phyloP scores from a whole-genome alignment of 805 yeast species.

The Danielia oregonensis region DNA sequence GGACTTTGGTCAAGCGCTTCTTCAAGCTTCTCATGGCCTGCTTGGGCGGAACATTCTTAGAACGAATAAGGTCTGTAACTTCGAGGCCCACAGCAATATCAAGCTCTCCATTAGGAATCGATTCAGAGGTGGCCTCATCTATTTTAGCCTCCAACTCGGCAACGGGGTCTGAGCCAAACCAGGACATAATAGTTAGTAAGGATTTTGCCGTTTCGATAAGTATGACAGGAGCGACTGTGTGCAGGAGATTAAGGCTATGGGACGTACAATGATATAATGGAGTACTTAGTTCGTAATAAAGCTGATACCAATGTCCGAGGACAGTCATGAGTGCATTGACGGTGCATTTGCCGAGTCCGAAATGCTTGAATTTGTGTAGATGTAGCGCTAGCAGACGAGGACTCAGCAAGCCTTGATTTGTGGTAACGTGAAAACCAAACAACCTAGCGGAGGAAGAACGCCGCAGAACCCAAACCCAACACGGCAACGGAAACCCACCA shows the following conservation, averaged over 20 bases:
- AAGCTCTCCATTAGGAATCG: slow-evolving; percentile 88
- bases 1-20: slow-evolving; percentile 57
- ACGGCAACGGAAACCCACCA: slow-evolving; percentile 56
- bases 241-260: slow-evolving; percentile 1
- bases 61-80: slow-evolving; percentile 80
- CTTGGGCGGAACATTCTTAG: slow-evolving; percentile 72
- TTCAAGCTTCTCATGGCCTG: slow-evolving; percentile 85
- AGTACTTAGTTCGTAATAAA: too few relatives aligned
- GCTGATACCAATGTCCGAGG: too few relatives aligned
- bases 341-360: too few relatives aligned
- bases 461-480: slow-evolving; percentile 38
- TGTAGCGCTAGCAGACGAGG: slow-evolving; percentile 1
- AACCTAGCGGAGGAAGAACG: slow-evolving; percentile 24
- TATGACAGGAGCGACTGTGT: neutral
- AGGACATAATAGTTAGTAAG: slow-evolving; percentile 39
- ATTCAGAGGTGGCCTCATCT: slow-evolving; percentile 76
- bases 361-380: neutral
- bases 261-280: too few relatives aligned
- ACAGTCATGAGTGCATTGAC: too few relatives aligned
- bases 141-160: slow-evolving; percentile 58
- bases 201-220: neutral
- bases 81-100: slow-evolving; percentile 73
- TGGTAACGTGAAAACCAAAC: too few relatives aligned
- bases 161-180: slow-evolving; percentile 43
- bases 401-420: too few relatives aligned